Evolutionary conservation across 23 red algal genomes (phyloP), one percentile per base, ranked within the genome.

Genomic region (Gracilaria domingensis): DNA sequence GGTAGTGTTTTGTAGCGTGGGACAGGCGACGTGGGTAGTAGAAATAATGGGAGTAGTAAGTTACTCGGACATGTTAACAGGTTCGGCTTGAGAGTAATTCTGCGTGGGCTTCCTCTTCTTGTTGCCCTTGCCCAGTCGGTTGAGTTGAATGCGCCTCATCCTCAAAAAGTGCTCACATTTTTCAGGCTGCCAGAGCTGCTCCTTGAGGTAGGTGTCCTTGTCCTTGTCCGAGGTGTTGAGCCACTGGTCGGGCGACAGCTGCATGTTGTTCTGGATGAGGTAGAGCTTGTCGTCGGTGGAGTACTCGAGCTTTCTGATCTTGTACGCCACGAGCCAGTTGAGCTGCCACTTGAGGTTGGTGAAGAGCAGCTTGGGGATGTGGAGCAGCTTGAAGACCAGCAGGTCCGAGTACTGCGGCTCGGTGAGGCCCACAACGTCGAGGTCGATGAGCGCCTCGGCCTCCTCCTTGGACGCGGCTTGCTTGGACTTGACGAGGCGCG

Each of bases 61-160:
- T 51, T 80, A 90, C 50, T 90, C 87, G 54, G 87, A 93, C 21
- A 65, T 78, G 32, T 59, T 66, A 57, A 86, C 67, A 8, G 83
- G 35, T 2, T 82, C 92, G 50, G 60, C 75, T 55, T 82, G 74
- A 59, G 75, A 70, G 72, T 88, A 80, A 25, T 56, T 30, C 12
- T 47, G 24, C 21, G 83, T 32, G 23, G 51, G 82, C 82, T 88
- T 94, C 72, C 82, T 87, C 92, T 82, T 87, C 92, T 94, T 94
- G 58, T 75, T 86, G 28, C 26, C 71, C 66, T 95, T 95, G 44
- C 88, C 94, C 44, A 64, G 23, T 60, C 81, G 55, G 36, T 96
- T 96, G 49, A 83, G 64, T 50, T 91, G 60, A 86, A 92, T 96
- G 51, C 88, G 69, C 58, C 65, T 81, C 61, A 53, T 55, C 23